These are phyloP conservation scores for Fusarium phyllophilum DNA, from an alignment of 2,329 filamentous ascomycete genomes.

Conservation along the genomic window DNA sequence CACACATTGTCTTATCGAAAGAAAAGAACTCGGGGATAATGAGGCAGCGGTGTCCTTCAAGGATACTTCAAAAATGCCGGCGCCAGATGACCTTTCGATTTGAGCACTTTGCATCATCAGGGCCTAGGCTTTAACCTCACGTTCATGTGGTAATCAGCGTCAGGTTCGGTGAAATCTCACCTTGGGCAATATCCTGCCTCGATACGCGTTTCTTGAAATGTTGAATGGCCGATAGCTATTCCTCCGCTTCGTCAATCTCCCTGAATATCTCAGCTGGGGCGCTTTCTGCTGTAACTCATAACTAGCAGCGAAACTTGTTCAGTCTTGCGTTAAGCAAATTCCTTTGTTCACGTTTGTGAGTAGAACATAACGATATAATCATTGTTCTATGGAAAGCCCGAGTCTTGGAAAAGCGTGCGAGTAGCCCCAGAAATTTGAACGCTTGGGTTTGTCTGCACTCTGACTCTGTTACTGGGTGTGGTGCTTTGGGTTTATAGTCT, in stretches of 20 bases:
- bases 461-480: too few species aligned
- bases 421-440: too few species aligned
- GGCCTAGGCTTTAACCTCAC: not conserved
- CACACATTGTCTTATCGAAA: not conserved
- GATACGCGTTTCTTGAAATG: not conserved
- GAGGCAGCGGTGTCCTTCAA: not conserved
- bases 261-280: not conserved
- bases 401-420: not conserved
- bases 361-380: not conserved
- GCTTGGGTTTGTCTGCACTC: too few species aligned
- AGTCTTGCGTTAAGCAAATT: not conserved
- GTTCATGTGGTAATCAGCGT: not conserved
- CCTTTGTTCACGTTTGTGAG: not conserved
- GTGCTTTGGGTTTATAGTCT: not conserved
- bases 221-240: not conserved
- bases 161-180: rapidly evolving
- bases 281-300: not conserved
- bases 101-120: not conserved
- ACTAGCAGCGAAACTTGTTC: not conserved
- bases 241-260: not conserved
- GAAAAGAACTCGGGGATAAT: not conserved
- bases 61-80: not conserved
- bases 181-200: not conserved
- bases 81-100: too few species aligned
- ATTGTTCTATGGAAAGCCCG: rapidly evolving